Conservation (phyloP, 2,329 filamentous ascomycete genomes). For the Penicillium sp. region DNA sequence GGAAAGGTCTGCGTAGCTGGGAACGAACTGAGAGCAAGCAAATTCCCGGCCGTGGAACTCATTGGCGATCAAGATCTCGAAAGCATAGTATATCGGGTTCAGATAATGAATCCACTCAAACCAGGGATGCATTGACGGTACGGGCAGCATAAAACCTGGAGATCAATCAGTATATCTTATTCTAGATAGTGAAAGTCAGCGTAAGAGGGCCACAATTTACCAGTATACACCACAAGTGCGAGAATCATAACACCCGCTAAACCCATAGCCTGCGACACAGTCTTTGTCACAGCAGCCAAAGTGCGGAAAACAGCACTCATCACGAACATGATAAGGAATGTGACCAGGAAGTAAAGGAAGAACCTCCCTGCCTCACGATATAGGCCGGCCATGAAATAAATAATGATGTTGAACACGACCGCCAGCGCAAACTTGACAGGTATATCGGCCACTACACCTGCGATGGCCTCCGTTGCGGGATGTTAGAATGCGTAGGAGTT, state of each 20-base stretch:
- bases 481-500: conserved; percentile 33
- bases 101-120: conserved; percentile 80
- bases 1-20: conserved; percentile 44
- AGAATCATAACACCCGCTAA: conserved; percentile 53
- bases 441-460: conserved; percentile 40
- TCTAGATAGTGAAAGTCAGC: no score
- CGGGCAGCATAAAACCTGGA: conserved; percentile 40
- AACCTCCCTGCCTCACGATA: conserved; percentile 72
- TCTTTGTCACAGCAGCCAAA: conserved; percentile 72
- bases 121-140: conserved; percentile 70
- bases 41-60: conserved; percentile 72
- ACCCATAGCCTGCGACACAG: conserved; percentile 59
- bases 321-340: conserved; percentile 69
- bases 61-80: conserved; percentile 80
- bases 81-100: conserved; percentile 76
- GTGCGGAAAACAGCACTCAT: conserved; percentile 87
- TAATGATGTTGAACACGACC: conserved; percentile 71
- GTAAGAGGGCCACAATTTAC: conserved; percentile 9
- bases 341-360: conserved; percentile 82
- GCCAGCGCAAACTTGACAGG: conserved; percentile 75
- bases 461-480: conserved; percentile 21
- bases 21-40: conserved; percentile 49
- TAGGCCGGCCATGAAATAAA: conserved; percentile 87
- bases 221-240: conserved; percentile 50
- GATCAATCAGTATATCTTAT: neutral